Evolutionary conservation across 352 stramenopile genomes (phyloP).

Genomic region (Phytophthora fragariae): DNA sequence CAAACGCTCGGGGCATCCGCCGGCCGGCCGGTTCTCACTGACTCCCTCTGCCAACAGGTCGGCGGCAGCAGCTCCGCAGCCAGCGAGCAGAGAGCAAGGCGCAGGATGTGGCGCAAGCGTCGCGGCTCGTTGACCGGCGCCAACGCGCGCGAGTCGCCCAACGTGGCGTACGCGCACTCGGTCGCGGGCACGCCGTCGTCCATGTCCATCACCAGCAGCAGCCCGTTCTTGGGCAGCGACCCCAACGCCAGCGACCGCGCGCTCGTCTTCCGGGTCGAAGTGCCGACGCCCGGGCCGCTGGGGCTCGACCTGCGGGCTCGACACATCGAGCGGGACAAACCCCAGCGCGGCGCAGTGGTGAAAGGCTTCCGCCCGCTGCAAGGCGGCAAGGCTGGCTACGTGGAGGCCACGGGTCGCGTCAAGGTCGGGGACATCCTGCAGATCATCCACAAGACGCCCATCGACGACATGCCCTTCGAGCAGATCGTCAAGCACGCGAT

Average conservation of each 20-base stretch:
- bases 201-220: constrained; percentile 52
- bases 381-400: constrained; percentile 61
- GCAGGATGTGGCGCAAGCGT: constrained; percentile 64
- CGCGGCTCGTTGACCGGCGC: constrained; percentile 55
- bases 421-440: constrained; percentile 82
- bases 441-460: constrained; percentile 77
- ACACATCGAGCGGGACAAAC: constrained; percentile 78
- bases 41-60: constrained; percentile 28
- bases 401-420: constrained; percentile 80
- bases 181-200: constrained; percentile 47
- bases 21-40: constrained; percentile 1
- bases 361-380: constrained; percentile 78
- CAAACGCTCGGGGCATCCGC: no score
- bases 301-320: constrained; percentile 76
- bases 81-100: neutral
- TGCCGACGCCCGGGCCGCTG: constrained; percentile 71
- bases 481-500: constrained; percentile 84
- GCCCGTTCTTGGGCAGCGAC: constrained; percentile 67
- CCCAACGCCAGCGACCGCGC: constrained; percentile 59
- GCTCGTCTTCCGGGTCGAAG: constrained; percentile 79
- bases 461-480: constrained; percentile 88
- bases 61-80: neutral
- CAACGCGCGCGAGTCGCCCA: constrained; percentile 45
- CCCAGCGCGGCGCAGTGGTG: constrained; percentile 78
- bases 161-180: constrained; percentile 44